Base-by-base conservation (phyloP, 495 filamentous ascomycete genomes). In the Aspergillus sclerotioniger region DNA sequence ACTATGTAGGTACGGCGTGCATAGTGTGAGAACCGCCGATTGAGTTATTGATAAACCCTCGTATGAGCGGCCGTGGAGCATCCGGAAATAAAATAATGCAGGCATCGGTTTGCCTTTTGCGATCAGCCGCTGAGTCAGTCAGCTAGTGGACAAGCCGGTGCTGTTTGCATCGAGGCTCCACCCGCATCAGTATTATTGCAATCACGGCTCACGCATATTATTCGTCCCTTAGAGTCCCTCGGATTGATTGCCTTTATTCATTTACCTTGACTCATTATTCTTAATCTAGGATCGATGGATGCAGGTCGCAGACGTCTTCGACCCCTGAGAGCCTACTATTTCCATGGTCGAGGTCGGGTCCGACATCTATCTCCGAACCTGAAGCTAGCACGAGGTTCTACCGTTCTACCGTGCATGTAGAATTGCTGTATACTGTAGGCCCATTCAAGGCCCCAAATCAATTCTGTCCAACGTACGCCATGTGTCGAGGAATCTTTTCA, bases 1-100 rank as follows among this genome's bases (percentile, higher is more conserved):
- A 32, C 16, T 31, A 50, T 50, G 47, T 50, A 32, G 47, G 47
- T 17, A 50, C 47, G 21, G 46, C 28, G 28, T n/a, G 15, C 28
- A 49, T 28, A 15, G 20, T n/a, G 9, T 13, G 19, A 3, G 12
- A 19, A 49, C 10, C 20, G 9, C 44, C 44, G 21, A 47, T 21
- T 47, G 44, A 47, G 9, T 47, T 25, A 25, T 6, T 21, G 17
- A 20, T 35, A 13, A 35, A 35, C 33, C 33, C 33, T 35, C 33
- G 33, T 35, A 9, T 35, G 33, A 2, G 9, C 33, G 33, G 33
- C 9, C 33, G 33, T 3, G 33, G 33, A 13, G 9, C 33, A 3
- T 8, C 9, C 9, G 13, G 33, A 13, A 9, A 9, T 10, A 33
- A 33, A 10, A 10, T 10, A 33, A 33, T 10, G 9, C 33, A 13